Conservation (phyloP, 352 stramenopile genomes). For the Thraustotheca clavata region DNA sequence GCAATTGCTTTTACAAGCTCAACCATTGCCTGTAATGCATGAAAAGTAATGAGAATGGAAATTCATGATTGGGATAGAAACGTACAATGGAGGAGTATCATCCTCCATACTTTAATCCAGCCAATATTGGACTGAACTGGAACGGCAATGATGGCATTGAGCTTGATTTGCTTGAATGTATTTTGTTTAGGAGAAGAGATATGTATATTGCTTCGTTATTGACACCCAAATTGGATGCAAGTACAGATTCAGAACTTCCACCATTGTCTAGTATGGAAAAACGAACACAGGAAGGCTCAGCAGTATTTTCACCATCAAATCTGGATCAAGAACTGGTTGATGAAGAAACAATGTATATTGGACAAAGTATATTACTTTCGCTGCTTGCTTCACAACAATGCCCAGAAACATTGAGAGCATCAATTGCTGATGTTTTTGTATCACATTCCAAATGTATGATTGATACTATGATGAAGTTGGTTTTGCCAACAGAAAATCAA, state of each 20-base stretch:
- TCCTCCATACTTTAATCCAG: conserved; percentile 11
- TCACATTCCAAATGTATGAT: neutral
- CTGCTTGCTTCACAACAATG: conserved; percentile 1
- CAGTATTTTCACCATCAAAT: neutral
- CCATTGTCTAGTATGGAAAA: conserved; percentile 3
- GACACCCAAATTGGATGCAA: neutral
- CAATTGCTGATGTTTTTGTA: neutral
- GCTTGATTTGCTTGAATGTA: neutral
- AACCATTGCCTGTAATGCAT: neutral
- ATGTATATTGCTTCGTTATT: neutral
- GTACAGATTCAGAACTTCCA: neutral
- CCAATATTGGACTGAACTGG: conserved; percentile 5
- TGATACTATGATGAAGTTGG: neutral
- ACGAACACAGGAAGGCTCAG: neutral
- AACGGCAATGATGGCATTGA: neutral
- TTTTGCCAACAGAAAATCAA: neutral
- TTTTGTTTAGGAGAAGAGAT: conserved; percentile 1
- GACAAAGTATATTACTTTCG: conserved; percentile 15
- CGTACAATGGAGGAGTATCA: conserved; percentile 3
- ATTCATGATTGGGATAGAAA: too few relatives aligned
- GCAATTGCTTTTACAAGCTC: neutral
- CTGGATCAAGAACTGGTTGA: conserved; percentile 3
- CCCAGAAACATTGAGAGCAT: neutral
- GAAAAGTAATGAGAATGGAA: neutral
- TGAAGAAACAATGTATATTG: conserved; percentile 17